Evolutionary conservation across 441 rosid species (phyloP).

Genomic region (Brassica hybrid): DNA sequence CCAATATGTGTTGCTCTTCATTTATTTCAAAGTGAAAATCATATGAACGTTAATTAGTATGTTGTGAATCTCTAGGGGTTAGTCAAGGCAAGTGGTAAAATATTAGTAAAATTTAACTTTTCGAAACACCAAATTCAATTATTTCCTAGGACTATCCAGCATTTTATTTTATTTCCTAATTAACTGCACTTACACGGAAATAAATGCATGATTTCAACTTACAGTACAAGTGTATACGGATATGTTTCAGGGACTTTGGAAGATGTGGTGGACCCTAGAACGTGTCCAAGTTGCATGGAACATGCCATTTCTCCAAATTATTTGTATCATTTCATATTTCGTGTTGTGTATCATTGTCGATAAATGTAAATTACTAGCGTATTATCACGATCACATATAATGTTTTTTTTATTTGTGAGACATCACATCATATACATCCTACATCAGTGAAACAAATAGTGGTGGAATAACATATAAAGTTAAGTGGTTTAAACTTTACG

Average conservation of each 20-base stretch:
- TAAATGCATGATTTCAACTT: neutral
- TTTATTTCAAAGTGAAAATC: neutral
- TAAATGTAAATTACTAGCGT: neutral
- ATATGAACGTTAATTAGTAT: neutral
- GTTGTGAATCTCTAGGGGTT: neutral
- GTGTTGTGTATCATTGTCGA: neutral
- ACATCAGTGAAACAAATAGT: neutral
- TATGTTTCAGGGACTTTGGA: neutral
- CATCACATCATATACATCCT: neutral
- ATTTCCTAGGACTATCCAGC: neutral
- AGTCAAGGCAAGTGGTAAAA: neutral
- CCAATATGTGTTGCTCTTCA: neutral
- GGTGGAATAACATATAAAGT: neutral
- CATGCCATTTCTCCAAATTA: slow-evolving; percentile 20
- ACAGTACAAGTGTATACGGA: neutral
- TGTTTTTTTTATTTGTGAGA: neutral
- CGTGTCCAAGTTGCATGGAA: slow-evolving; percentile 34
- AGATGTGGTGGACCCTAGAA: slow-evolving; percentile 24
- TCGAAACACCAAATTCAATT: neutral
- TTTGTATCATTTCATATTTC: neutral
- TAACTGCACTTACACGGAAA: neutral
- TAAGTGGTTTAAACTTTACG: too few relatives aligned
- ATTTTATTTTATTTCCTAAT: neutral
- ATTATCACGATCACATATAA: neutral
- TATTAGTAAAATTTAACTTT: neutral